These are phyloP conservation scores for Apostasia ramifera DNA, from an alignment of 106 monocot species.

Conservation along the genomic window DNA sequence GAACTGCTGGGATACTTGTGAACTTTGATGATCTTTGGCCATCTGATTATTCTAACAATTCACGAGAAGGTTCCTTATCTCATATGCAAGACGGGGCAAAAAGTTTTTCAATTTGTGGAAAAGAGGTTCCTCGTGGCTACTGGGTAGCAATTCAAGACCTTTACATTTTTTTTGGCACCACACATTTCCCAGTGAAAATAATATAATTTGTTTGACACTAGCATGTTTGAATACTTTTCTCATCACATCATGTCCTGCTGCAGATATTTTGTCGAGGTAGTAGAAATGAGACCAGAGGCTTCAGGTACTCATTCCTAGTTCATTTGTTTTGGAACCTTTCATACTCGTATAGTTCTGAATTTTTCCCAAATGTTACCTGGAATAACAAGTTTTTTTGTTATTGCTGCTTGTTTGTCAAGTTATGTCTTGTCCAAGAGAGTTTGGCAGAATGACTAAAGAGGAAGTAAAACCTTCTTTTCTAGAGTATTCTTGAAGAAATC, in stretches of 20 bases:
- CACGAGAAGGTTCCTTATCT: conserved; percentile 15
- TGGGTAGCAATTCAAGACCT: conserved; percentile 44
- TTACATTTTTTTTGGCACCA: background rate
- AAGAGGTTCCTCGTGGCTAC: conserved; percentile 91
- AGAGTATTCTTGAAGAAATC: too few relatives aligned
- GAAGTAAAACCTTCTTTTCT: too few relatives aligned
- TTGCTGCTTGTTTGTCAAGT: too few relatives aligned
- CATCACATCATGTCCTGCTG: conserved; percentile 11
- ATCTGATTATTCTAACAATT: conserved; percentile 21
- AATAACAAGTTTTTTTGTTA: too few relatives aligned
- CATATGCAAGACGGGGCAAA: conserved; percentile 21
- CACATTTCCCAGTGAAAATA: background rate
- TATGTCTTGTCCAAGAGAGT: too few relatives aligned
- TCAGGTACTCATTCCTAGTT: conserved; percentile 39
- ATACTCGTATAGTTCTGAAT: too few relatives aligned
- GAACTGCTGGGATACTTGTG: conserved; percentile 78
- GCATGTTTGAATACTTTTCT: background rate
- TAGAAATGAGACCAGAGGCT: conserved; percentile 85
- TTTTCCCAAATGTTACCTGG: too few relatives aligned
- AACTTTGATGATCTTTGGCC: conserved; percentile 89
- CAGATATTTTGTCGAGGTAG: conserved; percentile 99
- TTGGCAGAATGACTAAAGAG: too few relatives aligned
- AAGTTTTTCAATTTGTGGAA: conserved; percentile 65
- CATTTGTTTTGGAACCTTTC: too few relatives aligned
- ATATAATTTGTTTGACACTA: background rate